Evolutionary conservation across 441 rosid species (phyloP), one percentile per base, ranked within the genome.

Genomic region (Macaranga tanarius): DNA sequence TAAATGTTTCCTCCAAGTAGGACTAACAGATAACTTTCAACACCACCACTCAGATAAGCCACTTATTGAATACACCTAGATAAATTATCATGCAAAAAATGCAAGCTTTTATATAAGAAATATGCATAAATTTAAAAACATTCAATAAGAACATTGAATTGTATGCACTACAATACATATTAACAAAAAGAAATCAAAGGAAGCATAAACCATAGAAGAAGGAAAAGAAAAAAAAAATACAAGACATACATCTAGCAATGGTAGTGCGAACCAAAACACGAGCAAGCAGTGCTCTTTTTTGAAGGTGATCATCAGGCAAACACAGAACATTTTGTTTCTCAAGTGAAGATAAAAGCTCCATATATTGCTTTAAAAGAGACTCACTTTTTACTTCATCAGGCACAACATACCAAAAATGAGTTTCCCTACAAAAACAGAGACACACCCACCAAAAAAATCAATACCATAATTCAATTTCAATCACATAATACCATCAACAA

Each of bases 231-330:
- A 70, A 52, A 13, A 47, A 60, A 91, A 48, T 86, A 93, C 98
- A 93, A 13, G 51, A 60, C 92, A 48, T 86, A 93, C 98, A 93
- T 89, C 98, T 88, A 0, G 99, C 87, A 70, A 93, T 83, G 73
- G 96, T 91, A 69, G 97, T 91, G 62, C 98, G 93, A 81, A 93
- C 92, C 85, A 95, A 80, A 47, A 86, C 81, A 51, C 96, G 97
- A 31, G 98, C 91, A 56, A 95, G 88, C 73, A 95, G 70, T 25
- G 97, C 95, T 59, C 84, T 79, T 83, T 95, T 95, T 83, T 83
- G 84, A 64, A 89, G 89, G 25, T 75, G 80, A 56, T 85, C 84
- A 28, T 88, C 90, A 19, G 79, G 78, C 84, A 88, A 74, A 58
- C 74, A 73, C 50, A 72, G 48, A 79, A 95, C 85, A 75, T 74